These are phyloP conservation scores for Thalassiosira livingstoniorum DNA, from an alignment of 352 stramenopile species.

Conservation along the genomic window DNA sequence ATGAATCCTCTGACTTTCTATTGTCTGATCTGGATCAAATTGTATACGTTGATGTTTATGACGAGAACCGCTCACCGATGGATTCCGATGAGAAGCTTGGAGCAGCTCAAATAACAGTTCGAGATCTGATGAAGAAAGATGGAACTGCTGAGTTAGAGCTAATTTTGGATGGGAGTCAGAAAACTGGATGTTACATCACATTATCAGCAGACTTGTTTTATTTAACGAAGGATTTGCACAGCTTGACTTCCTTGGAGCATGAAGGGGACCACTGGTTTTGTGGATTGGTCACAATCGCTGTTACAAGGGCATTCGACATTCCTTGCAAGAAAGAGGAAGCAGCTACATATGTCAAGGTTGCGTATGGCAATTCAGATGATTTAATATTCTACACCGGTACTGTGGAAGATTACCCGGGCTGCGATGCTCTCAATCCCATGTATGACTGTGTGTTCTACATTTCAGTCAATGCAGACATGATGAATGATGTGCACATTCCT, in stretches of 20 bases:
- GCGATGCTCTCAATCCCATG: slow-evolving; percentile 68
- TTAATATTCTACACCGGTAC: slow-evolving; percentile 47
- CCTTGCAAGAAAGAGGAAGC: slow-evolving; percentile 49
- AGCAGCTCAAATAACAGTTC: slow-evolving; percentile 47
- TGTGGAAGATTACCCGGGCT: slow-evolving; percentile 62
- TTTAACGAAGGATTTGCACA: slow-evolving; percentile 23
- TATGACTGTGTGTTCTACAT: slow-evolving; percentile 63
- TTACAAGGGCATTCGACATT: slow-evolving; percentile 69
- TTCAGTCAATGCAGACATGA: slow-evolving; percentile 34
- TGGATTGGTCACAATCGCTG: slow-evolving; percentile 69
- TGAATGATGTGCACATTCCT: slow-evolving; percentile 4
- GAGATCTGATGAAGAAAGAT: slow-evolving; percentile 62
- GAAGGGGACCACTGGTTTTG: slow-evolving; percentile 53
- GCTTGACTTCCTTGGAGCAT: slow-evolving; percentile 25
- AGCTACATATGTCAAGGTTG: slow-evolving; percentile 65
- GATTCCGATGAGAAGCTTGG: slow-evolving; percentile 58
- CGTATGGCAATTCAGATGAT: slow-evolving; percentile 41
- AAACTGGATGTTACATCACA: slow-evolving; percentile 66
- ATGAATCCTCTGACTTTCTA: slow-evolving; percentile 70
- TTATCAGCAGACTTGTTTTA: slow-evolving; percentile 44
- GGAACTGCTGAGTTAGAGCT: slow-evolving; percentile 44
- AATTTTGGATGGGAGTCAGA: slow-evolving; percentile 38
- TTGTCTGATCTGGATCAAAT: slow-evolving; percentile 72
- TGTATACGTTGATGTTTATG: slow-evolving; percentile 65
- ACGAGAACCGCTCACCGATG: slow-evolving; percentile 53